phyloP scores from a whole-genome alignment of 2,329 filamentous ascomycete genomes.

The Nigrospora oryzae region DNA sequence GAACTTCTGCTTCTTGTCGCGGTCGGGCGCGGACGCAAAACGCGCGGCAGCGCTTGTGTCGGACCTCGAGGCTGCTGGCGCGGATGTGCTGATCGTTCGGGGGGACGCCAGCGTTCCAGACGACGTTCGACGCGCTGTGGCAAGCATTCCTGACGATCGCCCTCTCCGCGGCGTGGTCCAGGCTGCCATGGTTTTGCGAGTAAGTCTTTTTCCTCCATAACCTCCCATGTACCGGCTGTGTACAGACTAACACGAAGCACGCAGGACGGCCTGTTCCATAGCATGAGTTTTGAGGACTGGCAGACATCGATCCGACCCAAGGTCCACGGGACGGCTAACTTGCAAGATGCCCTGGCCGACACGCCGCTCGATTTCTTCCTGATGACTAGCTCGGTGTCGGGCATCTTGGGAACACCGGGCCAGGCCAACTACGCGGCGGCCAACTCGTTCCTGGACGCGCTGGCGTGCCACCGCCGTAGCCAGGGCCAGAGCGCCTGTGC shows the following conservation, averaged over 20 bases:
- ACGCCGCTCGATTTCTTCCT: constrained; percentile 13
- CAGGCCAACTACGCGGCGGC: constrained; percentile 14
- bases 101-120: too few relatives aligned
- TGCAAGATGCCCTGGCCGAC: constrained; percentile 5
- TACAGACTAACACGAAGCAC: too few relatives aligned
- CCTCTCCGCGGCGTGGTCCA: constrained; percentile 15
- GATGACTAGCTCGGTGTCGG: constrained; percentile 14
- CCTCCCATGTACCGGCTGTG: too few relatives aligned
- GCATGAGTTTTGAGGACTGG: constrained; percentile 2
- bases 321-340: constrained; percentile 5
- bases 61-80: too few relatives aligned
- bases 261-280: constrained; percentile 5
- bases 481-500: constrained; percentile 2
- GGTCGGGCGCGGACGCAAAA: too few relatives aligned
- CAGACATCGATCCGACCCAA: constrained; percentile 7
- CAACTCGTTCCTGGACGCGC: constrained; percentile 11
- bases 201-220: too few relatives aligned
- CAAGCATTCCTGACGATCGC: constrained; percentile 1
- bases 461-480: constrained; percentile 7
- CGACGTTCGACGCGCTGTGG: constrained; percentile 5
- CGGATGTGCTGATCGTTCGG: too few relatives aligned
- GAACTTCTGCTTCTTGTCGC: too few relatives aligned
- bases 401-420: constrained; percentile 8
- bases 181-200: constrained; percentile 13
- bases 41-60: too few relatives aligned